Conservation (phyloP, 495 filamentous ascomycete genomes). For the Penicillium steckii region DNA sequence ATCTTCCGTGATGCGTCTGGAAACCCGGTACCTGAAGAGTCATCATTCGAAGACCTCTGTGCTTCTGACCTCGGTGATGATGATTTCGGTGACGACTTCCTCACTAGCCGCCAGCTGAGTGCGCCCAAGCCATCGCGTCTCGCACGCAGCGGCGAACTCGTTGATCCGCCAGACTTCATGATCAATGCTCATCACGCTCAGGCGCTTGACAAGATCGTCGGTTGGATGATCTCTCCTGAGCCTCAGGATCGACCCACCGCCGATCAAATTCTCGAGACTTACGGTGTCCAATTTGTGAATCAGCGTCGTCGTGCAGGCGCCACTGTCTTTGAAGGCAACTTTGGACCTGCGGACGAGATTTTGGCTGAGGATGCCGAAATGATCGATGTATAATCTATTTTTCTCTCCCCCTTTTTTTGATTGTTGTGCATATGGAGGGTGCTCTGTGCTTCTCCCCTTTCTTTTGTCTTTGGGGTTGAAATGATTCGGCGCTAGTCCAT, state of each 20-base stretch:
- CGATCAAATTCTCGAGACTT: slow-evolving; percentile 64
- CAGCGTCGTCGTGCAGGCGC: slow-evolving; percentile 75
- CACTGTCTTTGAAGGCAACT: slow-evolving; percentile 91
- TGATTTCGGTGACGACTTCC: slow-evolving; percentile 36
- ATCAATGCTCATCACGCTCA: slow-evolving; percentile 61
- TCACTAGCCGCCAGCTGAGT: slow-evolving; percentile 24
- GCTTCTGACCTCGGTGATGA: slow-evolving; percentile 49
- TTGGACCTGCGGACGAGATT: slow-evolving; percentile 79
- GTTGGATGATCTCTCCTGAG: slow-evolving; percentile 80
- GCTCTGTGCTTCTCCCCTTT: slow-evolving; percentile 29
- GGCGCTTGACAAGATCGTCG: slow-evolving; percentile 80
- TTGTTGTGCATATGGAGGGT: slow-evolving; percentile 42
- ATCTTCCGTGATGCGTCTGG: slow-evolving; percentile 75
- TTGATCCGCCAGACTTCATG: slow-evolving; percentile 85
- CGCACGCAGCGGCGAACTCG: slow-evolving; percentile 63
- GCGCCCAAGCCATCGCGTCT: slow-evolving; percentile 28
- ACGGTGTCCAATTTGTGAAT: slow-evolving; percentile 74
- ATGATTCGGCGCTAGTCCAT: slow-evolving; percentile 18
- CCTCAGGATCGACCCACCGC: slow-evolving; percentile 72
- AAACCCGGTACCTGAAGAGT: slow-evolving; percentile 52
- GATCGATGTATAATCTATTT: slow-evolving; percentile 64
- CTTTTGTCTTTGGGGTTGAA: slow-evolving; percentile 32
- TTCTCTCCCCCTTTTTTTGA: slow-evolving; percentile 26
- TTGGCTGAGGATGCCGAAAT: slow-evolving; percentile 70
- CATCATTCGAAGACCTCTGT: slow-evolving; percentile 52